A percentile compares a stretch with the other conserved stretches of the same genome.
These are phyloP conservation scores for Neurospora sp. DNA, from an alignment of 495 filamentous ascomycete species.

Conservation along the genomic window DNA sequence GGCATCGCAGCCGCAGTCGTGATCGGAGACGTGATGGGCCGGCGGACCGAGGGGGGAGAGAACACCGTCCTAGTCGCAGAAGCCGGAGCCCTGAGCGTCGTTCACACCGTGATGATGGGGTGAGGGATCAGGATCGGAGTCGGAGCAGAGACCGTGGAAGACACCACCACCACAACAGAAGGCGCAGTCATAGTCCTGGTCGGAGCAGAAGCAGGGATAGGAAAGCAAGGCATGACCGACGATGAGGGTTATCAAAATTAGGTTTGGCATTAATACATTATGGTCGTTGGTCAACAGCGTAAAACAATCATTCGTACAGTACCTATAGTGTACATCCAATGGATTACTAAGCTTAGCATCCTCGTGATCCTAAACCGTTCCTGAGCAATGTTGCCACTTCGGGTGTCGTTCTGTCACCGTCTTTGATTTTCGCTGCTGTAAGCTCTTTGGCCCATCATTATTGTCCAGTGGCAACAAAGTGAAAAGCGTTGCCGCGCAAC, in stretches of 20 bases:
- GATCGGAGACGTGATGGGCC: slow-evolving; percentile 16
- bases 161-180: slow-evolving; percentile 1
- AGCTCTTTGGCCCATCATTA: neutral
- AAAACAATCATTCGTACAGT: neutral
- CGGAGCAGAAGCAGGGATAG: slow-evolving; percentile 18
- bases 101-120: slow-evolving; percentile 3
- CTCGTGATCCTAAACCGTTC: neutral
- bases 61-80: slow-evolving; percentile 10
- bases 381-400: neutral
- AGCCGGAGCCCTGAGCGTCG: slow-evolving; percentile 19
- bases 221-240: neutral
- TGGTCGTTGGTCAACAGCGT: neutral
- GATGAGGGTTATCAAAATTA: neutral
- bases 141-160: slow-evolving; percentile 7
- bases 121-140: slow-evolving; percentile 4
- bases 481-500: neutral
- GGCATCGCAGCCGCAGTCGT: slow-evolving; percentile 28
- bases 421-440: neutral
- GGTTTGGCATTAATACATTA: neutral
- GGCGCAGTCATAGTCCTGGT: slow-evolving; percentile 11
- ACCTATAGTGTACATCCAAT: neutral
- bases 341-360: neutral
- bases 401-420: neutral
- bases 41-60: slow-evolving; percentile 2
- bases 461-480: neutral